phyloP scores from a whole-genome alignment of 2,329 filamentous ascomycete species.

The Bipolaris oryzae region DNA sequence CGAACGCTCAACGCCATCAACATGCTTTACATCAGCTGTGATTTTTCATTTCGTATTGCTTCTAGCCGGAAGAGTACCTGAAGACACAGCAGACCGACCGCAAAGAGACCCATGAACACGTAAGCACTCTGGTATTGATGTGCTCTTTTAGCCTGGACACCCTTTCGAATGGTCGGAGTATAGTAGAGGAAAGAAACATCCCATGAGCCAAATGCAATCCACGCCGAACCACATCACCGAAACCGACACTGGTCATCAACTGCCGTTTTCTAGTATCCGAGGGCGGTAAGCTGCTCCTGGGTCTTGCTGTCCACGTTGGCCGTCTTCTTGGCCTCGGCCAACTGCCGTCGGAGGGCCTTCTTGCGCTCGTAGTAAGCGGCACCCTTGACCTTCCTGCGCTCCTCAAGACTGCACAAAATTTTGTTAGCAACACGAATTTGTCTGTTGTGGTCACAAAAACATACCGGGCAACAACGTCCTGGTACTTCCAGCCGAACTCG shows the following conservation, averaged over 20 bases:
- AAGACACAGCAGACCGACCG: conserved; percentile 44
- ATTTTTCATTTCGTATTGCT: conserved; percentile 49
- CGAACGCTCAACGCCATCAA: conserved; percentile 42
- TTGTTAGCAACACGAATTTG: conserved; percentile 19
- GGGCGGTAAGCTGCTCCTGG: conserved; percentile 83
- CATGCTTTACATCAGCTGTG: conserved; percentile 44
- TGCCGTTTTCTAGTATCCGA: conserved; percentile 77
- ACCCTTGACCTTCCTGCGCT: conserved; percentile 99
- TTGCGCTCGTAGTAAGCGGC: conserved; percentile 99
- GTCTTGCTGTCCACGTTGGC: conserved; percentile 86
- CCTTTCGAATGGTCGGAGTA: conserved; percentile 46
- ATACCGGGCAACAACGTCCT: conserved; percentile 97
- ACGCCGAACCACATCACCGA: conserved; percentile 43
- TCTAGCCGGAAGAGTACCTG: conserved; percentile 48
- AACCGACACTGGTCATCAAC: conserved; percentile 39
- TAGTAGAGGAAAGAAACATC: conserved; percentile 46
- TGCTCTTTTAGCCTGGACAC: conserved; percentile 50
- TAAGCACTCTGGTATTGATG: conserved; percentile 43
- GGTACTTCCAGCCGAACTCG: conserved; percentile 99
- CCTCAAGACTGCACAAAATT: conserved; percentile 76
- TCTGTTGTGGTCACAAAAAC: conserved; percentile 50
- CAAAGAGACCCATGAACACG: conserved; percentile 49
- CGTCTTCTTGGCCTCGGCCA: conserved; percentile 91
- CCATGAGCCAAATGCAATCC: conserved; percentile 49
- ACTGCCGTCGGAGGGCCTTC: conserved; percentile 91